phyloP scores from a whole-genome alignment of 2,329 filamentous ascomycete species.

The Aspergillus melleus region DNA sequence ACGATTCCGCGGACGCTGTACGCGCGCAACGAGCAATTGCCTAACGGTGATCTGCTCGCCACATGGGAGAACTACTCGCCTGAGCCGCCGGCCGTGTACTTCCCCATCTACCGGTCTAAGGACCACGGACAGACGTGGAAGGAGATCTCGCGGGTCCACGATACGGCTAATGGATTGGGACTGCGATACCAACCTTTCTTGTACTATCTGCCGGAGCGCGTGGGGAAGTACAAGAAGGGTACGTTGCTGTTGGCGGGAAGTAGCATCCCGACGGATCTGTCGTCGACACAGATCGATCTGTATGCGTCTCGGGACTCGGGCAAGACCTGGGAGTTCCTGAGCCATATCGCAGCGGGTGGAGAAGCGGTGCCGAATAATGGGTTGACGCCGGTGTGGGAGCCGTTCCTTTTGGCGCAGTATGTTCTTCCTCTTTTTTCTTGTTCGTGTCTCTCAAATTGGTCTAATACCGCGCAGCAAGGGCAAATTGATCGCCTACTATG shows the following conservation, averaged over 20 bases:
- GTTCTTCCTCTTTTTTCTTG: background rate
- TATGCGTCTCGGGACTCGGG: constrained; percentile 66
- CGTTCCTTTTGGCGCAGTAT: constrained; percentile 60
- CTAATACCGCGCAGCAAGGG: constrained; percentile 41
- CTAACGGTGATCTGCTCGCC: constrained; percentile 49
- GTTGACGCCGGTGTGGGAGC: constrained; percentile 71
- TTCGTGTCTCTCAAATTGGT: constrained; percentile 2
- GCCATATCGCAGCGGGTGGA: constrained; percentile 65
- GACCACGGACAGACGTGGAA: constrained; percentile 62
- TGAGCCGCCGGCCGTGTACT: constrained; percentile 56
- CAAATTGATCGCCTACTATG: constrained; percentile 67
- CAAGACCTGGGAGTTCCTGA: constrained; percentile 66
- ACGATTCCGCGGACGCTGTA: constrained; percentile 52
- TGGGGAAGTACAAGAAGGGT: constrained; percentile 61
- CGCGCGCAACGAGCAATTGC: constrained; percentile 49
- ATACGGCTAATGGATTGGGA: constrained; percentile 65
- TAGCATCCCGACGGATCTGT: constrained; percentile 55
- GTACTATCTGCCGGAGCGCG: constrained; percentile 59
- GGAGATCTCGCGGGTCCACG: constrained; percentile 62
- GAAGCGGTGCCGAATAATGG: constrained; percentile 63
- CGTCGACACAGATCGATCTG: constrained; percentile 66
- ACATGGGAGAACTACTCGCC: constrained; percentile 58
- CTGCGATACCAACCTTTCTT: constrained; percentile 69
- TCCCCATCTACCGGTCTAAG: constrained; percentile 52
- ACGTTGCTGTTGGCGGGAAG: constrained; percentile 65